These are phyloP conservation scores for Aspergillus persii DNA, from an alignment of 2,329 filamentous ascomycete genomes.

Conservation along the genomic window DNA sequence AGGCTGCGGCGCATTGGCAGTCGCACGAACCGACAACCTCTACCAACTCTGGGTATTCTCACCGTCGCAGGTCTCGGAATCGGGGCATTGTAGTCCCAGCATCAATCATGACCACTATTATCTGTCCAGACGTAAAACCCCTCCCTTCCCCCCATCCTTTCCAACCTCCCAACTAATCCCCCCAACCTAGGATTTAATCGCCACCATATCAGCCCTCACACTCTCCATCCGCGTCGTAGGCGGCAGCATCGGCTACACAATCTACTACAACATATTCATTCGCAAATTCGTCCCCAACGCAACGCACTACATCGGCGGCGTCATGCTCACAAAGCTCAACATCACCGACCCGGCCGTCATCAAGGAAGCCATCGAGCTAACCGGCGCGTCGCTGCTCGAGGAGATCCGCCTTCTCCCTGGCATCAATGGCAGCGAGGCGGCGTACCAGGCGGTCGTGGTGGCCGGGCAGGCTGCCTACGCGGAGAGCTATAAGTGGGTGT, in stretches of 20 bases:
- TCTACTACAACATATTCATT: conserved; percentile 54
- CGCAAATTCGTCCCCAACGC: conserved; percentile 48
- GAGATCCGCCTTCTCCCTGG: conserved; percentile 51
- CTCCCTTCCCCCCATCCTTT: neutral
- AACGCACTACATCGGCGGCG: conserved; percentile 49
- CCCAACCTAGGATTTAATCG: conserved; percentile 56
- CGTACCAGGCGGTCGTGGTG: conserved; percentile 52
- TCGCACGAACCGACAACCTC: conserved; percentile 54
- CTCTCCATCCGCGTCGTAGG: conserved; percentile 68
- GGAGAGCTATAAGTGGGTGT: conserved; percentile 60
- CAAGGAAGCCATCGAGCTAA: conserved; percentile 52
- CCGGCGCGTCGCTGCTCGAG: conserved; percentile 51
- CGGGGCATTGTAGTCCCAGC: conserved; percentile 67
- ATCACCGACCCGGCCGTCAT: conserved; percentile 52
- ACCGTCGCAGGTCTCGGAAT: conserved; percentile 63
- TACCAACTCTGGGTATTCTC: conserved; percentile 56
- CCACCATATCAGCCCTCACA: conserved; percentile 66
- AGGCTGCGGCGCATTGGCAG: conserved; percentile 55
- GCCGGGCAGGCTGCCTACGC: conserved; percentile 59
- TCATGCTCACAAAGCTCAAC: conserved; percentile 49
- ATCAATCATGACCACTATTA: conserved; percentile 66
- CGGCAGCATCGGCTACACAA: conserved; percentile 63
- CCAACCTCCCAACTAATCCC: neutral
- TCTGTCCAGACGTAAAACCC: conserved; percentile 59
- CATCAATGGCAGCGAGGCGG: conserved; percentile 51